These are phyloP conservation scores for Calonectria ilicicola DNA, from an alignment of 2,329 filamentous ascomycete species.

Conservation along the genomic window DNA sequence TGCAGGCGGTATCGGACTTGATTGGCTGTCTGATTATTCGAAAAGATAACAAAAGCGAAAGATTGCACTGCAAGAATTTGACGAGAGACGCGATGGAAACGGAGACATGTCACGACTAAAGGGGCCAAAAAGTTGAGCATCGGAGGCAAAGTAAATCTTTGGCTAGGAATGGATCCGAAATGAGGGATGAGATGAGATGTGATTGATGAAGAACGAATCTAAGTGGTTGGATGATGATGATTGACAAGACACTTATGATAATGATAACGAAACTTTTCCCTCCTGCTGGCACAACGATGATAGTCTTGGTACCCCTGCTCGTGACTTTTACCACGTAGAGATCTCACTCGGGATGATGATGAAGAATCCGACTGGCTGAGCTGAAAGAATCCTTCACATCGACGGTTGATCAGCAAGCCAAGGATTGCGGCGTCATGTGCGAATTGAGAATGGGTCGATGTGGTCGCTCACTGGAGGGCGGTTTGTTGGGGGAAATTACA, in stretches of 20 bases:
- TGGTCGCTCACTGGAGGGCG: background rate
- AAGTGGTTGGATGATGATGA: slow-evolving; percentile 34
- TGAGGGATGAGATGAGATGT: slow-evolving; percentile 30
- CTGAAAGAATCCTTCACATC: slow-evolving; percentile 4
- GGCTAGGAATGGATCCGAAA: slow-evolving; percentile 22
- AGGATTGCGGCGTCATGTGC: background rate
- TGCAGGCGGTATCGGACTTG: background rate
- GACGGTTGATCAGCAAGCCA: background rate
- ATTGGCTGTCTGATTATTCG: slow-evolving; percentile 4
- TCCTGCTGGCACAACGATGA: slow-evolving; percentile 8
- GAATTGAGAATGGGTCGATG: background rate
- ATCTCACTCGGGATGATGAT: background rate
- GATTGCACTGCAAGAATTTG: slow-evolving; percentile 11
- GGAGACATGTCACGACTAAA: slow-evolving; percentile 22
- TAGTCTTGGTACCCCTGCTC: background rate
- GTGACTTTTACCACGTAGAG: background rate
- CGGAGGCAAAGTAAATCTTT: slow-evolving; percentile 37
- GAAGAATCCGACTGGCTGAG: background rate
- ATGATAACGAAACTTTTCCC: slow-evolving; percentile 40
- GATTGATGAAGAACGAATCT: slow-evolving; percentile 28
- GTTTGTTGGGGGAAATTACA: background rate
- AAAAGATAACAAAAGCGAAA: slow-evolving; percentile 11
- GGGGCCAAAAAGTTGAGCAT: slow-evolving; percentile 30
- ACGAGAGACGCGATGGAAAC: background rate
- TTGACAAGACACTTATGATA: slow-evolving; percentile 42